These are phyloP conservation scores for Anthoceros angustus DNA, from an alignment of 225 moss, liverwort and hornwort species.

Conservation along the genomic window DNA sequence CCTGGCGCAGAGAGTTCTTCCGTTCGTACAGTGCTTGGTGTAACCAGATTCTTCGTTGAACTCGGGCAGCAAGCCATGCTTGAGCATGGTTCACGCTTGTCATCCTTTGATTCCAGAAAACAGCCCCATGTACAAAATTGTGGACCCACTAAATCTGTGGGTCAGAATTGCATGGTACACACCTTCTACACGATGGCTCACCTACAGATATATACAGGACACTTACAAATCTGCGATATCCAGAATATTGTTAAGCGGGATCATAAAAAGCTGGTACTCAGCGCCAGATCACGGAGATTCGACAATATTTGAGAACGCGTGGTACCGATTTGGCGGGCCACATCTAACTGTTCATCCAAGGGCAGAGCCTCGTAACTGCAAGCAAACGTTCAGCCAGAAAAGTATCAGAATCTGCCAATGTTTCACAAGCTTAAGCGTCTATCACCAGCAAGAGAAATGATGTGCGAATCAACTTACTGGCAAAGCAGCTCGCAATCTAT, in stretches of 20 bases:
- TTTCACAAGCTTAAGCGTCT: background rate
- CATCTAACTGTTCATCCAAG: constrained; percentile 84
- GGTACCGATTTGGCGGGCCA: constrained; percentile 94
- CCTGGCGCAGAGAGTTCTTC: too few relatives aligned
- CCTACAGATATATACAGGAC: too few relatives aligned
- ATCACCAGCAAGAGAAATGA: background rate
- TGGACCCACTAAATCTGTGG: too few relatives aligned
- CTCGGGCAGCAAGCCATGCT: too few relatives aligned
- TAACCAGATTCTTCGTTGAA: too few relatives aligned
- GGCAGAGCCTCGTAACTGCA: constrained; percentile 66
- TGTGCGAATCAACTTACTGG: constrained; percentile 28
- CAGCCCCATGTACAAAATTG: too few relatives aligned
- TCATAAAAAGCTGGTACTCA: constrained; percentile 80
- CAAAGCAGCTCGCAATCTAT: constrained; percentile 86
- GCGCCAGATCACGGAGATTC: constrained; percentile 77
- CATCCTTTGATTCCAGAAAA: too few relatives aligned
- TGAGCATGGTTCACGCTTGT: too few relatives aligned
- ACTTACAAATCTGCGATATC: too few relatives aligned
- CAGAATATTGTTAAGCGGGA: background rate
- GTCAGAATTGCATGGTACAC: too few relatives aligned
- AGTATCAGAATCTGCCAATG: background rate
- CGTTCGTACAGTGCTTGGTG: too few relatives aligned
- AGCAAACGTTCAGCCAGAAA: background rate
- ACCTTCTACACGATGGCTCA: too few relatives aligned
- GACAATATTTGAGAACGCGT: constrained; percentile 67